Evolutionary conservation across 805 yeast species (phyloP), one percentile per base, ranked within the genome.

Genomic region (Priceomyces carsonii): DNA sequence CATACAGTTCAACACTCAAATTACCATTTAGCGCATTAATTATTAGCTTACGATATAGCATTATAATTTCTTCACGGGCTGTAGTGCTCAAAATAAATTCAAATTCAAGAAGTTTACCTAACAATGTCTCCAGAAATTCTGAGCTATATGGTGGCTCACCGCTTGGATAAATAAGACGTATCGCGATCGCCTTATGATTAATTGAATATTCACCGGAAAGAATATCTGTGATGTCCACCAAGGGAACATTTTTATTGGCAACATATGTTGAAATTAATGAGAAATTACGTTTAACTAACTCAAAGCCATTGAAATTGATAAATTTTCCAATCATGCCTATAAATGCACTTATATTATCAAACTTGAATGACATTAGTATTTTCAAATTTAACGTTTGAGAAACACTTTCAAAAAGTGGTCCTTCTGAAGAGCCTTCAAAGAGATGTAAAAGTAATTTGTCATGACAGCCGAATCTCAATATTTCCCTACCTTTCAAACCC

Each of bases 311-410:
- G 48, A 75, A 73, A 20, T 57, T 58, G 13, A 61, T 61, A 14
- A 78, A 53, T 26, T 64, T 56, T 14, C 57, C 47, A 18, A 75
- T 34, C 33, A 64, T 44, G 0, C 52, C 43, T 14, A 50, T 39
- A 22, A 71, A 47, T 3, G 44, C 33, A 7, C 51, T 40, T 1
- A 36, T 19, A 9, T 27, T 22, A 6, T 55, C 39, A 0, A 59
- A 43, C 26, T 70, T 55, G 26, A 71, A 55, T 43, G 66, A 61
- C 10, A 72, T 53, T 20, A 80, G 39, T 6, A 77, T 48, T 35
- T 66, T 63, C 35, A 83, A 51, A 40, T 72, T 69, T 21, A 79
- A 55, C 0, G 81, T 70, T 45, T 82, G 87, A 7, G 69, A 43
- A 2, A 75, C 55, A 0, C 55, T 68, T 36, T 76, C 72, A 38